Base-by-base conservation (phyloP, 345 rosid species). In the Zanthoxylum bungeanum region DNA sequence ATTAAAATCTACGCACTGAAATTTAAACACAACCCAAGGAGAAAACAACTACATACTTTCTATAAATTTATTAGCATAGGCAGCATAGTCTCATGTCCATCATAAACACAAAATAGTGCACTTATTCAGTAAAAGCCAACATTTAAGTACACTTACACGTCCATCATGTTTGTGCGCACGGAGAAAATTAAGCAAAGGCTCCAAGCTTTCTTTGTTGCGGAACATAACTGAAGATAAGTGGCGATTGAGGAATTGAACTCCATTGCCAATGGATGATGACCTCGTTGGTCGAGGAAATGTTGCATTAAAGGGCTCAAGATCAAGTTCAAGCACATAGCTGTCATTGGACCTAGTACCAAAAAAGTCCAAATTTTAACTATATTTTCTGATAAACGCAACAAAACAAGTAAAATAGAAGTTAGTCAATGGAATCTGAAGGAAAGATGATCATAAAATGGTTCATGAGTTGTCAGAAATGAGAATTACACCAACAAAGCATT, bases 211-310 rank as follows among this genome's bases (percentile, higher is more conserved):
- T 61, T 66, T 62, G 71, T 81, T 73, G 25, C 66, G 75, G 73
- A 81, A 76, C 82, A 81, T 72, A 21, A 31, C 53, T 10, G 85
- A 78, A 1, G 72, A 75, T 22, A 78, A 55, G 44, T 75, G 82
- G 21, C 74, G 71, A 66, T 78, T 70, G 40, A 81, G 82, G 74
- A 75, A 81, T 28, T 78, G 80, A 57, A 75, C 82, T 19, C 85
- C 85, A 57, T 81, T 81, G 21, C 85, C 85, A 17, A 78, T 75
- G 46, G 80, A 81, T 36, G 77, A 71, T 25, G 85, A 78, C 52
- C 77, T 73, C 8, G 76, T 75, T 9, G 78, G 71, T 17, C 66
- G 63, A 57, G 85, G 82, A 61, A 81, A 75, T 7, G 75, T 55
- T n/a, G 80, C 71, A 69, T 75, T 75, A 46, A 78, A 81, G 34